A percentile compares a stretch with the other conserved stretches of the same genome.
phyloP scores from a whole-genome alignment of 257 asterid genomes.

The Linaria vulgaris region DNA sequence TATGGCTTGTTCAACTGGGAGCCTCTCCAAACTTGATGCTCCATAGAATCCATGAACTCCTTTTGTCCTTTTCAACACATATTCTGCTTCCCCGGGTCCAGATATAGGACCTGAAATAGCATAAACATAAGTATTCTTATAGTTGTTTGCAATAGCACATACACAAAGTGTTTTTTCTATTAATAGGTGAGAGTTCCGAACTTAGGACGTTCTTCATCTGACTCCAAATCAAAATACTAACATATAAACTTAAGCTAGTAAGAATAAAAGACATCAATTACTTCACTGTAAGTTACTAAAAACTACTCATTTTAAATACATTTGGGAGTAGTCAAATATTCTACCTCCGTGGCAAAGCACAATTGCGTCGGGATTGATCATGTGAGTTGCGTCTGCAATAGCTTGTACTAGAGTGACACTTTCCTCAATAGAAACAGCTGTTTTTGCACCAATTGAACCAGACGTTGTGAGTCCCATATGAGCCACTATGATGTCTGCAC shows the following conservation, averaged over 20 bases:
- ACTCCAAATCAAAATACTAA: no score
- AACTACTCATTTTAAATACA: no score
- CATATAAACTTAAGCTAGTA: no score
- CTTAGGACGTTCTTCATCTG: no score
- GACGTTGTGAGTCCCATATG: slow-evolving; percentile 98
- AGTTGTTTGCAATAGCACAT: slow-evolving; percentile 1
- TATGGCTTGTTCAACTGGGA: slow-evolving; percentile 92
- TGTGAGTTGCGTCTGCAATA: slow-evolving; percentile 88
- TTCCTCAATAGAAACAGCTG: slow-evolving; percentile 78
- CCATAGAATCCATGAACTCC: slow-evolving; percentile 98
- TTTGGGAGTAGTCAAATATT: not conserved
- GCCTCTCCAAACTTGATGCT: slow-evolving; percentile 96
- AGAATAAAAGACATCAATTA: no score
- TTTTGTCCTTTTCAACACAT: slow-evolving; percentile 73
- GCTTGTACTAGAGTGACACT: slow-evolving; percentile 84
- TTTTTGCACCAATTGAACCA: slow-evolving; percentile 92
- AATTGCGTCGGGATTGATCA: slow-evolving; percentile 60
- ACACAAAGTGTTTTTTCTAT: no score
- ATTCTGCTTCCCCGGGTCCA: slow-evolving; percentile 74
- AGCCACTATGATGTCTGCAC: slow-evolving; percentile 95
- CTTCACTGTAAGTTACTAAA: no score
- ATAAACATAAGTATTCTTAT: slow-evolving; percentile 9
- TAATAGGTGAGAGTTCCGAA: no score
- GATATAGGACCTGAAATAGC: slow-evolving; percentile 76
- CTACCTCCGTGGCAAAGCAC: slow-evolving; percentile 98